Base-by-base conservation (phyloP, 2,329 filamentous ascomycete genomes). In the Alternaria sp. region DNA sequence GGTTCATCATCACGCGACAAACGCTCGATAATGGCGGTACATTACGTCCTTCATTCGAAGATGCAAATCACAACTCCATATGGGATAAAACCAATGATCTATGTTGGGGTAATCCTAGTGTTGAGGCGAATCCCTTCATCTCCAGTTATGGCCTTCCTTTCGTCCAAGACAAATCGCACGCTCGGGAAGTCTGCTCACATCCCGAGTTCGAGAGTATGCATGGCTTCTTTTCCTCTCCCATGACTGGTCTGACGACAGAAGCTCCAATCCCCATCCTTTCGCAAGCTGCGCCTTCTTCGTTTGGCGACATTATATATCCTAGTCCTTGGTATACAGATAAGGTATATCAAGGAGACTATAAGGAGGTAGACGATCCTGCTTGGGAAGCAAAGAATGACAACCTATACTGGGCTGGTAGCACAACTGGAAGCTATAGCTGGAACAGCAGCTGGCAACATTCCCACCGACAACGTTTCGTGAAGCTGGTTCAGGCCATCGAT, bases 361-460 rank as follows among this genome's bases (percentile, higher is more conserved):
- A 27, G 25, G 25, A 7, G 25, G 25, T 7, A 27, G 25, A 27
- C 7, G 25, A 27, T 27, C 25, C 25, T 2, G 25, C 25, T 27
- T 27, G 25, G 25, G 25, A 71, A 82, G 0, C 48, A 76, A 6
- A 89, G 89, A 65, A 65, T 2, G 81, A 84, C 36, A 82, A 81
- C 3, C 67, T 88, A 0, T 88, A 88, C 69, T 89, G 86, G 87
- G 81, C 83, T 0, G 86, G 86, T 0, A 85, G 83, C 0, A 86
- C 81, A 0, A 87, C 86, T 0, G 86, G 86, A 3, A 85, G 81
- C 0, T 81, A 76, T 40, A 76, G 73, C 0, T 61, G 63, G 30
- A 69, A 75, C 10, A 63, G 72, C 2, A 56, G 69, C 0, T 86
- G 84, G 84, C 64, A 62, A 1, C 51, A 72, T 1, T 81, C 78